Conservation (phyloP, 768 basidiomycete genomes). For the Lactarius pseudohatsudake region DNA sequence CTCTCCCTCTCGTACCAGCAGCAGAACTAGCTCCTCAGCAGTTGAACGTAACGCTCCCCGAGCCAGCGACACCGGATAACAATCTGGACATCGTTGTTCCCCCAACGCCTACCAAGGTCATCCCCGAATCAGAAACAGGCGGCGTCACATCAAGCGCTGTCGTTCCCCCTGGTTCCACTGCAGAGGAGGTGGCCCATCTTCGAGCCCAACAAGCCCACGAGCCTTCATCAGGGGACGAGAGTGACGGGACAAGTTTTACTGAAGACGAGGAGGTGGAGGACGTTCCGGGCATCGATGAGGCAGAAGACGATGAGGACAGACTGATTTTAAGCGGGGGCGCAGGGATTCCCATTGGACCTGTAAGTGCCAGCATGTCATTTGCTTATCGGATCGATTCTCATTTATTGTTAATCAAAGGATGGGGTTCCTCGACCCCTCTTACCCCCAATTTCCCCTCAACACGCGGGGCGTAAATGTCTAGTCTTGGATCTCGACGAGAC, state of each 20-base stretch:
- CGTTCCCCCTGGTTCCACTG: conserved; percentile 84
- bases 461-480: conserved; percentile 89
- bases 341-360: conserved; percentile 92
- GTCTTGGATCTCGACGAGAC: conserved; percentile 98
- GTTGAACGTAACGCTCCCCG: conserved; percentile 31
- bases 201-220: conserved; percentile 40
- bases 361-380: conserved; percentile 43
- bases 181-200: conserved; percentile 37
- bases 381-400: conserved; percentile 6
- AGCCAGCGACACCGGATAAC: conserved; percentile 34
- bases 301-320: conserved; percentile 88
- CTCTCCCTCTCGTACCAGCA: conserved; percentile 9
- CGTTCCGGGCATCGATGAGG: conserved; percentile 49
- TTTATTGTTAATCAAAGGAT: conserved; percentile 51
- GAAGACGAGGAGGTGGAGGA: conserved; percentile 69
- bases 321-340: conserved; percentile 89
- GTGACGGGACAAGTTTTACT: conserved; percentile 64
- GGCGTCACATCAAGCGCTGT: conserved; percentile 91
- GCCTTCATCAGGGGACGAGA: conserved; percentile 48
- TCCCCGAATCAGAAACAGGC: conserved; percentile 75
- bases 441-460: conserved; percentile 76
- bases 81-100: conserved; percentile 42
- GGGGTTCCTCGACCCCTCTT: conserved; percentile 85
- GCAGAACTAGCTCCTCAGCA: conserved; percentile 29
- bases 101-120: conserved; percentile 50